Conservation (phyloP, 768 basidiomycete species). For the Clitopilus passeckerianus region DNA sequence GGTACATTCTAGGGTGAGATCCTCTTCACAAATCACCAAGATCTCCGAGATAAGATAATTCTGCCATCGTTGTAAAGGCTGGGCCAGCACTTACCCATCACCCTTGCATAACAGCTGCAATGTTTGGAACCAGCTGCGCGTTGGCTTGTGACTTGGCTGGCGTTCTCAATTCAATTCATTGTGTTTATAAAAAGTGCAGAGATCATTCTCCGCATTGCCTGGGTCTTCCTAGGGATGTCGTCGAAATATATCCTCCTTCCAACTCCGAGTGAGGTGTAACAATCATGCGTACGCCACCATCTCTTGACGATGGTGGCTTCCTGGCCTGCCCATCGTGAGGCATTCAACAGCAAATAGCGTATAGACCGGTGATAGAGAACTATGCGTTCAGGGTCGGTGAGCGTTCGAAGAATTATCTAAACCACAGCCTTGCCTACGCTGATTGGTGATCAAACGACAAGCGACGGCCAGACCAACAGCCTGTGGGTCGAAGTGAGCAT, state of each 20-base stretch:
- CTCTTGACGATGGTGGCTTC: neutral
- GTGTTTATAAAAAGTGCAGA: neutral
- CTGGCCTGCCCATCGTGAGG: neutral
- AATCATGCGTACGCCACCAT: neutral
- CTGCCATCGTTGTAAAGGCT: neutral
- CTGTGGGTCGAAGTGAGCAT: neutral
- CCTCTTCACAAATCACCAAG: neutral
- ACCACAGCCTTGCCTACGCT: neutral
- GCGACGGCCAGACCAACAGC: neutral
- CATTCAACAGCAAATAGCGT: neutral
- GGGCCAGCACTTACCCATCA: neutral
- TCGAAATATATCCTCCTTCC: neutral
- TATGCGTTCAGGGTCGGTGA: neutral
- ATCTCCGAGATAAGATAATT: conserved; percentile 1
- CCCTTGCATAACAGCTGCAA: neutral
- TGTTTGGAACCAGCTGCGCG: neutral
- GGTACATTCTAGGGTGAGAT: neutral
- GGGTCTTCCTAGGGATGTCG: neutral
- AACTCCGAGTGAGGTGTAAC: neutral
- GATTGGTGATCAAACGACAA: conserved; percentile 1
- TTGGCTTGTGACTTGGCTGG: neutral
- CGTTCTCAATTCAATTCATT: neutral
- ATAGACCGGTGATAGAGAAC: neutral
- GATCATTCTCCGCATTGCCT: neutral
- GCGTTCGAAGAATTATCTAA: neutral